These are phyloP conservation scores for Noccaea bulbosa DNA, from an alignment of 345 rosid genomes.

Conservation along the genomic window DNA sequence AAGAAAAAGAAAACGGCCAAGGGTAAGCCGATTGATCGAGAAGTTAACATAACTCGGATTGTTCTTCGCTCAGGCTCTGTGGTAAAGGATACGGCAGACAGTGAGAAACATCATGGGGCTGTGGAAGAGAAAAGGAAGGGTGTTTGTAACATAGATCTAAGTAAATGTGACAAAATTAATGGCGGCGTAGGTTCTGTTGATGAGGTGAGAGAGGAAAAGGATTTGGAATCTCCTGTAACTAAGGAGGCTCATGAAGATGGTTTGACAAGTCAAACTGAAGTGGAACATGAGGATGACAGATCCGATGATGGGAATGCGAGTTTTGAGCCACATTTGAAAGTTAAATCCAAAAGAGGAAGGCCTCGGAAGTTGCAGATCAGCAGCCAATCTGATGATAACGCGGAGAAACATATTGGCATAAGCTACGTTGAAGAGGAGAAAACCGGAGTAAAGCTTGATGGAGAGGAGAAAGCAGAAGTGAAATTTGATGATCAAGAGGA, in stretches of 20 bases:
- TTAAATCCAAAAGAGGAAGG: conserved; percentile 45
- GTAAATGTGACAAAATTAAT: not conserved
- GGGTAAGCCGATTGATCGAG: conserved; percentile 27
- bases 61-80: conserved; percentile 57
- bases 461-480: too few relatives aligned
- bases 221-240: not conserved
- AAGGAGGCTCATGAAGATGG: conserved; percentile 14
- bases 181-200: not conserved
- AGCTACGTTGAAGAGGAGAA: conserved; percentile 4
- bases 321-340: conserved; percentile 13
- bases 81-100: conserved; percentile 12
- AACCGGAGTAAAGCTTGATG: conserved; percentile 1
- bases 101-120: conserved; percentile 8
- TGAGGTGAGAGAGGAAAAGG: conserved; percentile 30
- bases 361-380: conserved; percentile 39
- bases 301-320: conserved; percentile 23
- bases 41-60: conserved; percentile 42
- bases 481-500: not conserved
- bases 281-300: conserved; percentile 11
- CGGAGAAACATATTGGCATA: not conserved
- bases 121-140: conserved; percentile 23
- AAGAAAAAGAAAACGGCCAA: conserved; percentile 40
- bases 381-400: conserved; percentile 22
- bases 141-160: conserved; percentile 3
- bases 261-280: not conserved